Conservation (phyloP, 371 early-diverging fungal genomes). For the Lichtheimia ornata region DNA sequence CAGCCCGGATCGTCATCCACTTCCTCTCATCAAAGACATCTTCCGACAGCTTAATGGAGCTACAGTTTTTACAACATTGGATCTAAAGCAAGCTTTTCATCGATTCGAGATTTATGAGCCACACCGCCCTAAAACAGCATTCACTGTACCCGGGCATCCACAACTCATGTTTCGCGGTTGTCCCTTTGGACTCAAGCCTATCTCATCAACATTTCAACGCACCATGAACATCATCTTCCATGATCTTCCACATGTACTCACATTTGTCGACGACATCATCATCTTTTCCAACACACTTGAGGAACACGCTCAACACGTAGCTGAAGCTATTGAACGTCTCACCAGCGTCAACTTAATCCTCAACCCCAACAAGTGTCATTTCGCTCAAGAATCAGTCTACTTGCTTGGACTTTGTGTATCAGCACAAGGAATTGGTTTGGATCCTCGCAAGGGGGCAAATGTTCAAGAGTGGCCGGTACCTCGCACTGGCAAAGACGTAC, state of each 20-base stretch:
- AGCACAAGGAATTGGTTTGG: conserved; percentile 15
- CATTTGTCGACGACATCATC: conserved; percentile 15
- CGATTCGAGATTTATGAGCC: conserved; percentile 21
- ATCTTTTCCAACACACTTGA: conserved; percentile 2
- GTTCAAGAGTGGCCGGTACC: conserved; percentile 17
- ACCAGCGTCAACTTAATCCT: conserved; percentile 21
- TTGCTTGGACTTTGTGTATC: conserved; percentile 25
- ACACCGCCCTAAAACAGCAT: conserved; percentile 10
- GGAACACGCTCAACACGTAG: conserved; percentile 12
- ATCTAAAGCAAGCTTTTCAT: conserved; percentile 30
- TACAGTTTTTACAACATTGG: conserved; percentile 21
- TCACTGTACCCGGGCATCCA: background rate
- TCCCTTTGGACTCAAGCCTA: conserved; percentile 28
- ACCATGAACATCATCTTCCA: conserved; percentile 13
- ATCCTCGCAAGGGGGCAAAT: conserved; percentile 17
- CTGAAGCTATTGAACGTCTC: conserved; percentile 14
- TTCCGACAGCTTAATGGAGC: conserved; percentile 8
- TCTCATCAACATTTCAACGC: conserved; percentile 25
- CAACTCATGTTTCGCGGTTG: conserved; percentile 14
- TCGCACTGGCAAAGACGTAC: conserved; percentile 14
- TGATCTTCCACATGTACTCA: background rate
- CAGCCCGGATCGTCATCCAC: conserved; percentile 21
- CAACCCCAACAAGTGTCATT: conserved; percentile 23
- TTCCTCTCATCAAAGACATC: conserved; percentile 20
- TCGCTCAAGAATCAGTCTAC: conserved; percentile 17